These are phyloP conservation scores for Mallotus repandus DNA, from an alignment of 441 rosid genomes.

Conservation along the genomic window DNA sequence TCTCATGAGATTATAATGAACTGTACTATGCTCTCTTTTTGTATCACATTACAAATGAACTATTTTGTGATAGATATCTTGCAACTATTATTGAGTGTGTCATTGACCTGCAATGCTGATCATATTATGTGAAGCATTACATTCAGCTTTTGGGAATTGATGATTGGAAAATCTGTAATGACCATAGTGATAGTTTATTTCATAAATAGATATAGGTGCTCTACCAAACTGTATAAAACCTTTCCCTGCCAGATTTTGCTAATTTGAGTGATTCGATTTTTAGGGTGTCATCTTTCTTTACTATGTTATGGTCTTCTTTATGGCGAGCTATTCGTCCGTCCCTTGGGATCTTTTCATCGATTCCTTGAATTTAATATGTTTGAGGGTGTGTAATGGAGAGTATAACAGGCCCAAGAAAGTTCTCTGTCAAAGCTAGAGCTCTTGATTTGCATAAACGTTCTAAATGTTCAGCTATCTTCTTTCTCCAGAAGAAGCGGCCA, in stretches of 20 bases:
- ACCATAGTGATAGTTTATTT: not conserved
- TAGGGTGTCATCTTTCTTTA: not conserved
- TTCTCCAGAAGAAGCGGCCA: conserved; percentile 70
- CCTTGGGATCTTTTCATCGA: too few relatives aligned
- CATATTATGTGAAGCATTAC: not conserved
- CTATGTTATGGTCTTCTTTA: not conserved
- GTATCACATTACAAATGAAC: too few relatives aligned
- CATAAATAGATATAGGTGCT: not conserved
- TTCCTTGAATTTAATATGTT: too few relatives aligned
- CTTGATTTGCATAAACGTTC: conserved; percentile 20
- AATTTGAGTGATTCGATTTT: not conserved
- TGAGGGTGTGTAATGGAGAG: too few relatives aligned
- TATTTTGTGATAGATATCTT: too few relatives aligned
- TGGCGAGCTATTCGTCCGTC: not conserved
- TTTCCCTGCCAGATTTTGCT: not conserved
- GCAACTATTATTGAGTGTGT: too few relatives aligned
- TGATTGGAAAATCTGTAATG: not conserved
- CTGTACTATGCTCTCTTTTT: too few relatives aligned
- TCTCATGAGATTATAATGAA: too few relatives aligned
- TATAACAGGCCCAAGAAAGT: not conserved
- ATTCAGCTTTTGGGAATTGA: not conserved
- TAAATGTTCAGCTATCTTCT: conserved; percentile 2
- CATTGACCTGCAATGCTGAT: not conserved
- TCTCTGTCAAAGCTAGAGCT: not conserved
- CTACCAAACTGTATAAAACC: not conserved